Evolutionary conservation across 129 eudicot species (phyloP).

Genomic region (Silybum marianum): DNA sequence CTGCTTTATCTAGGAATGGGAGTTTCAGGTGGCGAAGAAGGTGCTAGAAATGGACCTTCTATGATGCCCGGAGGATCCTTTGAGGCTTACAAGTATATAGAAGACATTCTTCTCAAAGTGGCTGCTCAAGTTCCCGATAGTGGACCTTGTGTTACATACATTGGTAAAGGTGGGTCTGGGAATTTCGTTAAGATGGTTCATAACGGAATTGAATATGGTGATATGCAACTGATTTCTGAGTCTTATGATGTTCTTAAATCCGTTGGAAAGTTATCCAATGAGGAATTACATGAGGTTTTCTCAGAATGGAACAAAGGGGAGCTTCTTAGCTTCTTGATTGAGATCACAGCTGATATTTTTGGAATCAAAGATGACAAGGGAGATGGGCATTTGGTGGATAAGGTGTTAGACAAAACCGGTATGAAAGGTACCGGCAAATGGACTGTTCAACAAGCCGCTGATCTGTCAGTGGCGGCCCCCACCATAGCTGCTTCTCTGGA

Average conservation of each 20-base stretch:
- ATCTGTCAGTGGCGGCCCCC: constrained; percentile 71
- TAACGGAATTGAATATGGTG: constrained; percentile 76
- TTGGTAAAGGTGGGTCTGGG: constrained; percentile 71
- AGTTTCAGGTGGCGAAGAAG: constrained; percentile 82
- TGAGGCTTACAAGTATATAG: constrained; percentile 63
- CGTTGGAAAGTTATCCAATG: constrained; percentile 68
- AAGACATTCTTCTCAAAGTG: constrained; percentile 66
- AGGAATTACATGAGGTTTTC: constrained; percentile 54
- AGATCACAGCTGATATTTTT: constrained; percentile 68
- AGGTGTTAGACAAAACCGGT: constrained; percentile 48
- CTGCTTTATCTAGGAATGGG: constrained; percentile 75
- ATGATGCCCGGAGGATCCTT: constrained; percentile 79
- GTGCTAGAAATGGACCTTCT: constrained; percentile 71
- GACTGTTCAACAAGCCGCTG: constrained; percentile 83
- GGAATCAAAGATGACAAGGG: constrained; percentile 66
- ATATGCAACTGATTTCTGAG: constrained; percentile 72
- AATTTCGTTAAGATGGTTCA: constrained; percentile 73
- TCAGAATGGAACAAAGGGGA: constrained; percentile 75
- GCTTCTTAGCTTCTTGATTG: constrained; percentile 61
- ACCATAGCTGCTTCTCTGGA: constrained; percentile 61
- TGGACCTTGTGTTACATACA: constrained; percentile 71
- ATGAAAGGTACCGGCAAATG: constrained; percentile 80
- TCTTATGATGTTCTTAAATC: constrained; percentile 75
- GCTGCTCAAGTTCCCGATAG: constrained; percentile 74
- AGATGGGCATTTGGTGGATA: constrained; percentile 66